Percentiles rank a stretch among this genome's conserved stretches.
phyloP scores from a whole-genome alignment of 164 flowering plant species.

The Warburgia ugandensis region DNA sequence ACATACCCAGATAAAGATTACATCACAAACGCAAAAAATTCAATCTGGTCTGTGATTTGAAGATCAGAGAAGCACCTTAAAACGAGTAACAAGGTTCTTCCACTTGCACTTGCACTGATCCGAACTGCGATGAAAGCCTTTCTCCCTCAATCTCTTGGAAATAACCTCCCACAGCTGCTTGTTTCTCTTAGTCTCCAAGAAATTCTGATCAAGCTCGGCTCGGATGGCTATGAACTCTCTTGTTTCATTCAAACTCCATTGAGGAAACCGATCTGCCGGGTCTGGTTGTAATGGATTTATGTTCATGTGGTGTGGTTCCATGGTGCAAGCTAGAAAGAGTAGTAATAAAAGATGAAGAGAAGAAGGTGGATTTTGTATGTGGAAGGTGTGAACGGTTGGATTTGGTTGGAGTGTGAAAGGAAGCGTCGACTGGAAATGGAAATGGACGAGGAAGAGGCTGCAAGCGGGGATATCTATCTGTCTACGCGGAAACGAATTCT shows the following conservation, averaged over 20 bases:
- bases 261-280: conserved; percentile 66
- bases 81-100: conserved; percentile 85
- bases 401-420: not conserved
- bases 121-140: conserved; percentile 66
- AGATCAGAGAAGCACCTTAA: conserved; percentile 37
- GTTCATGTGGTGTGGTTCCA: not conserved
- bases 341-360: too few species aligned
- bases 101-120: conserved; percentile 99
- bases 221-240: conserved; percentile 63
- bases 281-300: not conserved
- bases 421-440: not conserved
- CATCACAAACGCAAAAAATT: too few species aligned
- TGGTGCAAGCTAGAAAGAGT: not conserved
- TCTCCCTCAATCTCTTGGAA: conserved; percentile 67
- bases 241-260: conserved; percentile 82
- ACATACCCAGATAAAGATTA: too few species aligned
- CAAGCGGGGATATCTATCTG: conserved; percentile 9
- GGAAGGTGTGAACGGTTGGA: not conserved
- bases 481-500: conserved; percentile 23
- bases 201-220: conserved; percentile 66
- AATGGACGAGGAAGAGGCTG: not conserved
- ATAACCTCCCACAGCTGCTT: conserved; percentile 79
- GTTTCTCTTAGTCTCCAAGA: conserved; percentile 91
- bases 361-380: not conserved
- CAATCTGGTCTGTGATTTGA: not conserved